Percentiles rank a stretch among this genome's conserved stretches.
phyloP scores from a whole-genome alignment of 148 eudicot genomes.

The Gaultheria prostrata region DNA sequence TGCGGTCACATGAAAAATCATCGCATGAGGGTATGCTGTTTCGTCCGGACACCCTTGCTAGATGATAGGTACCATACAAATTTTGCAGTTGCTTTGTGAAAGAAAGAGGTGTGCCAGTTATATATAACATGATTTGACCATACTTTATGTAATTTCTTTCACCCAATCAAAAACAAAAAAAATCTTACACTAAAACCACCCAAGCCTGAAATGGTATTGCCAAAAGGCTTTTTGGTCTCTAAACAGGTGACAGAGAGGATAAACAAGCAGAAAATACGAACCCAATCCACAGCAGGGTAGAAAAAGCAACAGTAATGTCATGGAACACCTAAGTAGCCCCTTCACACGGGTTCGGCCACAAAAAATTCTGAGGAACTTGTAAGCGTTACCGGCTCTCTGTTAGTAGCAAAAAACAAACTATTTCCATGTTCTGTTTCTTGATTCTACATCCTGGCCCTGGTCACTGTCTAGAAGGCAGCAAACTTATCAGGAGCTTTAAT shows the following conservation, averaged over 20 bases:
- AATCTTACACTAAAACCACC: not conserved
- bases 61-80: not conserved
- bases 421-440: not conserved
- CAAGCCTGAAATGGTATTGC: not conserved
- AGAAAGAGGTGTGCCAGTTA: not conserved
- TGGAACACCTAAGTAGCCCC: not conserved
- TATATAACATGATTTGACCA: not conserved
- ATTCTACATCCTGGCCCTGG: not conserved
- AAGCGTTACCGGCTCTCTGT: not conserved
- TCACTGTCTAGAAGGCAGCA: not conserved
- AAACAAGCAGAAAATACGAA: not conserved
- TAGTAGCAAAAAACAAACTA: not conserved
- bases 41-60: no score
- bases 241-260: not conserved
- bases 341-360: not conserved
- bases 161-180: not conserved
- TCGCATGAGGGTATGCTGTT: not conserved
- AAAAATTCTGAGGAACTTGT: not conserved
- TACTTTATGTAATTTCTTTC: not conserved
- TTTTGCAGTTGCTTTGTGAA: not conserved
- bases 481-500: conserved; percentile 13
- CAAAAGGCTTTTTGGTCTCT: not conserved
- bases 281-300: not conserved
- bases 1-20: not conserved
- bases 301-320: not conserved